Evolutionary conservation across 768 basidiomycete species (phyloP).

Genomic region (Inosperma sp.): DNA sequence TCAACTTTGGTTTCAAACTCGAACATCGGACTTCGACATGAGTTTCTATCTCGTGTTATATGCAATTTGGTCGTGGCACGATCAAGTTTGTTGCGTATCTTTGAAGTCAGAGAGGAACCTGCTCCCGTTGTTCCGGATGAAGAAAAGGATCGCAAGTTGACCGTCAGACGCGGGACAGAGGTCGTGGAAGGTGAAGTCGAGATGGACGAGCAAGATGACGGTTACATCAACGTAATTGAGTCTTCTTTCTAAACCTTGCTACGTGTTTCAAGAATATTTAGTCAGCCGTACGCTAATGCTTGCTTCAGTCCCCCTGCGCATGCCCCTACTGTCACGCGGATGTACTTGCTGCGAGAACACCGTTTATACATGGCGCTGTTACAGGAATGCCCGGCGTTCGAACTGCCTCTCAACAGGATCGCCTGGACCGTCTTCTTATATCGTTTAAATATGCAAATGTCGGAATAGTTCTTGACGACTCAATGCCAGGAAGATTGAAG

Average conservation of each 20-base stretch:
- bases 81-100: constrained; percentile 75
- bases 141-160: constrained; percentile 55
- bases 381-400: constrained; percentile 80
- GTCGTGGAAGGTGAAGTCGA: constrained; percentile 73
- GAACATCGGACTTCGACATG: constrained; percentile 39
- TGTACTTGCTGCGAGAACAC: constrained; percentile 78
- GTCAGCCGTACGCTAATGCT: constrained; percentile 23
- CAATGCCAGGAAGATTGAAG: not conserved
- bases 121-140: constrained; percentile 47
- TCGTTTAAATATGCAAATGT: constrained; percentile 97
- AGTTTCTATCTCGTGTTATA: constrained; percentile 48
- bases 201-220: constrained; percentile 74
- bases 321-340: constrained; percentile 54
- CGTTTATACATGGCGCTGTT: constrained; percentile 79
- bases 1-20: constrained; percentile 39
- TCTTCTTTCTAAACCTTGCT: constrained; percentile 16
- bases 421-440: too few species aligned
- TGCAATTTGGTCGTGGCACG: constrained; percentile 89
- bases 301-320: constrained; percentile 43
- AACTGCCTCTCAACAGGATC: too few species aligned
- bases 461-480: not conserved
- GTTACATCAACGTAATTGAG: constrained; percentile 70
- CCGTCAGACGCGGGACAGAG: constrained; percentile 61
- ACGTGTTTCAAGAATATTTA: constrained; percentile 6
- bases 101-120: constrained; percentile 75